Conservation (phyloP, 306 rosid genomes). For the Sphenostylis stenocarpa region DNA sequence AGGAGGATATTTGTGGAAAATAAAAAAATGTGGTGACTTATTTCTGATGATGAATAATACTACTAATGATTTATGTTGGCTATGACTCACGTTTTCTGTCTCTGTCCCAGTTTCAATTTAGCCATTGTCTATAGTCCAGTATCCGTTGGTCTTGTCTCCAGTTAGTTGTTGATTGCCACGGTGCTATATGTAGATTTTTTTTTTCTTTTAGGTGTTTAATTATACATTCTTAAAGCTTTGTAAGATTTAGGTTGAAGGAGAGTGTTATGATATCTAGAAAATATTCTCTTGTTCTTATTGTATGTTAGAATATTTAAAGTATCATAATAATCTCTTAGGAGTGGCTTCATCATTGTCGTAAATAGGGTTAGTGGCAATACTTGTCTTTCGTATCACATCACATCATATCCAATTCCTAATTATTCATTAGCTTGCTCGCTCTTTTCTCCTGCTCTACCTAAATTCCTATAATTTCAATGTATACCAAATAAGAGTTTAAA, state of each 20-base stretch:
- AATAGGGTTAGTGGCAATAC: background rate
- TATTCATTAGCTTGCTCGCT: background rate
- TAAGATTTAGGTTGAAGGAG: background rate
- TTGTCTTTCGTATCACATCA: background rate
- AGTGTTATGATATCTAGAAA: background rate
- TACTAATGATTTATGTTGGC: too few relatives aligned
- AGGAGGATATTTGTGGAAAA: too few relatives aligned
- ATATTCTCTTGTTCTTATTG: background rate
- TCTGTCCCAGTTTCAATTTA: too few relatives aligned
- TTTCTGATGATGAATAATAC: too few relatives aligned
- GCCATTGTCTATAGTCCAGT: too few relatives aligned
- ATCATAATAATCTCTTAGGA: background rate
- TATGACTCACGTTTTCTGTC: too few relatives aligned
- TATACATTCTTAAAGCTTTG: background rate
- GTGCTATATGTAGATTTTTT: background rate
- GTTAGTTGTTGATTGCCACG: background rate
- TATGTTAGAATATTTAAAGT: background rate
- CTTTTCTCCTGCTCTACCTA: background rate
- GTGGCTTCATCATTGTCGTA: background rate
- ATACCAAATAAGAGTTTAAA: conserved; percentile 23
- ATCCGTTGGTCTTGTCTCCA: too few relatives aligned
- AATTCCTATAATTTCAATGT: background rate
- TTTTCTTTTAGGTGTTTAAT: background rate
- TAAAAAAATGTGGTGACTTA: too few relatives aligned
- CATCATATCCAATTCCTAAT: background rate